Base-by-base conservation (phyloP, 768 basidiomycete genomes). In the Trametes cinnabarina region DNA sequence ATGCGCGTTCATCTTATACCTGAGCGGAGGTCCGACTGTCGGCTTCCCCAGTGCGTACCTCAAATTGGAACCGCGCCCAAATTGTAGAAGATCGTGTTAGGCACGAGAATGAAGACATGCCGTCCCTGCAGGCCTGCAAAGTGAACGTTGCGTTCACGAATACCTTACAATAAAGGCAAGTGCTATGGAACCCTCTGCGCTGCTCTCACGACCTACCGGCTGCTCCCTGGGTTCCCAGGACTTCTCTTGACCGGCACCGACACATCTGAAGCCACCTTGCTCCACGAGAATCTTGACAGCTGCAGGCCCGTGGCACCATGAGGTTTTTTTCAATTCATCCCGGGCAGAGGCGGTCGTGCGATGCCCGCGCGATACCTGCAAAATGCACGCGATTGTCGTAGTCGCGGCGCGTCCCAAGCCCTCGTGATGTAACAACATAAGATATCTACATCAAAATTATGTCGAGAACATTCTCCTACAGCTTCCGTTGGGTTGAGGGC, bases 311-410 rank as follows among this genome's bases (percentile, higher is more conserved):
- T 46, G 43, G 15, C 44, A 43, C 12, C 26, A 37, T 54, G 3
- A 15, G 30, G 25, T 15, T 8, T 22, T 15, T 15, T 25, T 47
- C 12, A 7, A 54, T n/a, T 43, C 14, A 20, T 22, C 25, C 32
- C 35, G 35, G 30, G 22, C 23, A 17, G 19, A 20, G 10, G 30
- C 12, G 6, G 3, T 35, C n/a, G 7, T 54, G 43, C 53, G 53
- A 54, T 54, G 22, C n/a, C 53, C 53, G 53, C 32, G 53, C 53
- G 53, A 54, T 35, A 20, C 12, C 30, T 28, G 30, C 15, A 15
- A 15, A 20, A 10, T 23, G 22, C 53, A 41, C 53, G 53, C 53
- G 53, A 54, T 43, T 25, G 53, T 54, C 53, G 53, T 54, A 43
- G 12, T 10, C 17, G 34, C 35, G 35, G 23, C 20, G 44, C 12